phyloP scores from a whole-genome alignment of 2,329 filamentous ascomycete species.

The Fusarium euwallaceae region DNA sequence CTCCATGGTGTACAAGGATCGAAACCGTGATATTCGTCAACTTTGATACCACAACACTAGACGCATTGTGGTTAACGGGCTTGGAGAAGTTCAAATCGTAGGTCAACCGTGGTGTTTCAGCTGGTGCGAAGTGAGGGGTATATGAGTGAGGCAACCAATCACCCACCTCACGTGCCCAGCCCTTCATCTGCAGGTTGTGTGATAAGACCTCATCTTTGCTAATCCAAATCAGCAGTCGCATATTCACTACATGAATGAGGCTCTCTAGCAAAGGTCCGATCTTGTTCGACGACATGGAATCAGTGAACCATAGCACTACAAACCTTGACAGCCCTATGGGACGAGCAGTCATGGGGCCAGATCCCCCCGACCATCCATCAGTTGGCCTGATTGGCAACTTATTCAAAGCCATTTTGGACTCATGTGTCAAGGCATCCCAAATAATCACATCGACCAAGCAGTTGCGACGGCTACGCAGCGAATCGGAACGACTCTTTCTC shows the following conservation, averaged over 20 bases:
- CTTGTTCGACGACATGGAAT: accelerated
- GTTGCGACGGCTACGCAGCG: neutral
- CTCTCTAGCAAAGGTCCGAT: no score
- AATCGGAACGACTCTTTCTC: neutral
- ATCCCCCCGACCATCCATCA: neutral
- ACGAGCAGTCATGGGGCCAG: neutral
- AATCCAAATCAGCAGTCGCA: neutral
- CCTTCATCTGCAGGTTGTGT: neutral
- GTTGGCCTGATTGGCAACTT: neutral
- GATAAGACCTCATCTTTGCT: neutral
- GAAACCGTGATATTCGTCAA: no score
- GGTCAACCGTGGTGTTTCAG: neutral
- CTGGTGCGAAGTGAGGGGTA: neutral
- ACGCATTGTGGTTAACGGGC: no score
- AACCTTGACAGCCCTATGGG: neutral
- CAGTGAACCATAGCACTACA: neutral
- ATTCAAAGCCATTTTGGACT: neutral
- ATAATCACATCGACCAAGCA: neutral
- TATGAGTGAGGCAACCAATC: neutral
- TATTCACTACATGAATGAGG: neutral
- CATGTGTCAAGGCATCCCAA: neutral
- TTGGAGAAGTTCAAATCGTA: no score
- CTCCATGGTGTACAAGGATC: no score
- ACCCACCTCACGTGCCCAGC: neutral
- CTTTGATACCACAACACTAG: no score